Evolutionary conservation across 371 early-diverging fungal genomes (phyloP).

Genomic region (Thermomucor indicae-seudaticae): DNA sequence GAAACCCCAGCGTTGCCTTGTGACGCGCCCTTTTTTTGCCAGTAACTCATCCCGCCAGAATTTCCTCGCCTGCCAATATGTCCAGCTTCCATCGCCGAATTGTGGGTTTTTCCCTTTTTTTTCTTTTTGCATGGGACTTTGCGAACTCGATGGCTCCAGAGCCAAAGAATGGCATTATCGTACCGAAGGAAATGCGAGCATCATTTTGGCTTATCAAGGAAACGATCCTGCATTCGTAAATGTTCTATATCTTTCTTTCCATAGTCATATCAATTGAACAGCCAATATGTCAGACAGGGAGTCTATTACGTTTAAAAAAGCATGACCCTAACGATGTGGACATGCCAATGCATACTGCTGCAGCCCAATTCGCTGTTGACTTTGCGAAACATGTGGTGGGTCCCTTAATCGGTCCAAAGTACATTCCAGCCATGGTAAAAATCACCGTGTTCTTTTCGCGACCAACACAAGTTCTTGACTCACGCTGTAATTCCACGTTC

Average conservation of each 20-base stretch:
- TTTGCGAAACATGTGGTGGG: conserved; percentile 23
- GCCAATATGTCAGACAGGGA: conserved; percentile 21
- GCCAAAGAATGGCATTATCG: too few species aligned
- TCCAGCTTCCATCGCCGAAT: too few species aligned
- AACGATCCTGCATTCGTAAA: too few species aligned
- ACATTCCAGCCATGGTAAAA: conserved; percentile 30
- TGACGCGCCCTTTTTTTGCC: conserved; percentile 49
- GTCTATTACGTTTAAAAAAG: conserved; percentile 35
- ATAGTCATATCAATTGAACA: not conserved
- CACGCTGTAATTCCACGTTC: too few species aligned
- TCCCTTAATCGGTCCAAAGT: conserved; percentile 36
- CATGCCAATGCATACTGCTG: not conserved
- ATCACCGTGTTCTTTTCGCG: too few species aligned
- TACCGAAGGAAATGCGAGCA: too few species aligned
- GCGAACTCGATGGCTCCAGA: too few species aligned
- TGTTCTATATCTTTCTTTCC: too few species aligned
- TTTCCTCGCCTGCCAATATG: not conserved
- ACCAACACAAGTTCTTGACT: too few species aligned
- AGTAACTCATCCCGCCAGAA: conserved; percentile 12
- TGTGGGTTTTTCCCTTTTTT: too few species aligned
- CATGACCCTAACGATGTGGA: conserved; percentile 1
- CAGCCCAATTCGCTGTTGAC: conserved; percentile 11
- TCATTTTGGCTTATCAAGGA: too few species aligned
- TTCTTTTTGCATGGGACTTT: too few species aligned
- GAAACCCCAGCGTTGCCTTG: conserved; percentile 5